Conservation (phyloP, 2,329 filamentous ascomycete species). For the Zymoseptoria brevis region DNA sequence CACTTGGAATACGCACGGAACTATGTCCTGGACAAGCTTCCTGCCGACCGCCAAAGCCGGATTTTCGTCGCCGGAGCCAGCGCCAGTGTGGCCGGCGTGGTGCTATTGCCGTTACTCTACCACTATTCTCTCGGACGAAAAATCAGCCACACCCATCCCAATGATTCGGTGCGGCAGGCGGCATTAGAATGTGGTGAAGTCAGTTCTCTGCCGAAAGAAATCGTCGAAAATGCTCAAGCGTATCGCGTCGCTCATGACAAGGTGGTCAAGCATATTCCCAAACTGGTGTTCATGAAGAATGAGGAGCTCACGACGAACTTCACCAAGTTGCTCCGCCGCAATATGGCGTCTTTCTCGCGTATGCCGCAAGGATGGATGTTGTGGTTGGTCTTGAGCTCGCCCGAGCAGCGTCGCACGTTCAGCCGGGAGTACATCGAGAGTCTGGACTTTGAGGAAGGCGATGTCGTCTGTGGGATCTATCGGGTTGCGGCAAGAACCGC, state of each 20-base stretch:
- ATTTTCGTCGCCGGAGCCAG: slow-evolving; percentile 12
- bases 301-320: slow-evolving; percentile 12
- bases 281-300: slow-evolving; percentile 7
- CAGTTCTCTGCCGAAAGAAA: slow-evolving; percentile 9
- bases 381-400: slow-evolving; percentile 8
- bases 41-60: slow-evolving; percentile 12
- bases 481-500: slow-evolving; percentile 14
- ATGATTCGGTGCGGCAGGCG: slow-evolving; percentile 10
- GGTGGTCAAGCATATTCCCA: slow-evolving; percentile 12
- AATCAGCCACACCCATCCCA: slow-evolving; percentile 13
- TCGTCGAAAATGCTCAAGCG: slow-evolving; percentile 12
- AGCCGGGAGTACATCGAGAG: slow-evolving; percentile 13
- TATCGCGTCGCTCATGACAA: slow-evolving; percentile 16
- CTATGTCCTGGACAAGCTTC: slow-evolving; percentile 8
- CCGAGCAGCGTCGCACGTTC: slow-evolving; percentile 11
- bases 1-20: slow-evolving; percentile 4
- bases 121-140: slow-evolving; percentile 15
- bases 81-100: slow-evolving; percentile 11
- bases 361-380: slow-evolving; percentile 13
- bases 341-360: slow-evolving; percentile 12
- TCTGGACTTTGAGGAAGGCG: slow-evolving; percentile 14
- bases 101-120: slow-evolving; percentile 12
- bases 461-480: slow-evolving; percentile 17
- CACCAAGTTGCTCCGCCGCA: slow-evolving; percentile 14
- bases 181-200: slow-evolving; percentile 16